Conservation (phyloP, 1,284 basidiomycete genomes). For the Rhodotorula mucilaginosa region DNA sequence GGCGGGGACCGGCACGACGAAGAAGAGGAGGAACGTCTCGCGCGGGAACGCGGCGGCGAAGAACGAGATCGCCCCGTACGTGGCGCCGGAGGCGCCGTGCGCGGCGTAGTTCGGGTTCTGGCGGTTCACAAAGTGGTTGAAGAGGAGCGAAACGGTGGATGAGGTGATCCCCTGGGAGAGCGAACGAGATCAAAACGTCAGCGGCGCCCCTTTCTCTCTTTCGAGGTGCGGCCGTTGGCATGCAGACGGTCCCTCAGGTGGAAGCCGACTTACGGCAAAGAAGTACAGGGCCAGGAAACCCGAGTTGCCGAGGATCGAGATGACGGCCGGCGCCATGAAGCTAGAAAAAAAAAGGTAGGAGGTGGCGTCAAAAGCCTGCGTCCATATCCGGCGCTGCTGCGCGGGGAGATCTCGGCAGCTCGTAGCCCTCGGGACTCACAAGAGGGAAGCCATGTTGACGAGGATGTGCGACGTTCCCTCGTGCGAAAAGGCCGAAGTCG, state of each 20-base stretch:
- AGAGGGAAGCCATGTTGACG: conserved; percentile 31
- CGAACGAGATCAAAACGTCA: background rate
- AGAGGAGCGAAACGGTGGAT: conserved; percentile 3
- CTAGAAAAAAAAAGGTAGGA: background rate
- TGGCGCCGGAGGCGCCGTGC: conserved; percentile 30
- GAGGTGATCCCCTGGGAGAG: background rate
- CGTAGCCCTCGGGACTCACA: background rate
- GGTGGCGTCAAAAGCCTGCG: background rate
- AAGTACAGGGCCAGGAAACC: conserved; percentile 35
- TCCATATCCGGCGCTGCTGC: no score
- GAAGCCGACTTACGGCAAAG: conserved; percentile 14
- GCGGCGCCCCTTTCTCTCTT: background rate
- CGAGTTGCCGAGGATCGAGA: conserved; percentile 32
- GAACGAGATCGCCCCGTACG: conserved; percentile 28
- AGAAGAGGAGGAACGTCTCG: conserved; percentile 36
- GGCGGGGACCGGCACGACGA: conserved; percentile 36
- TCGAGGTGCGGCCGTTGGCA: background rate
- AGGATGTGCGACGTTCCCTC: conserved; percentile 28
- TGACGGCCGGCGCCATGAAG: conserved; percentile 31
- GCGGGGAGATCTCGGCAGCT: background rate
- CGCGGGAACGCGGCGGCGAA: conserved; percentile 30
- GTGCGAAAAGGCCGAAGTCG: conserved; percentile 33
- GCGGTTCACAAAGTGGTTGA: conserved; percentile 9
- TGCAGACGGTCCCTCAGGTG: no score
- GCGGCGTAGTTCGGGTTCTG: background rate